Percentiles rank a stretch among this genome's conserved stretches.
These are phyloP conservation scores for Tetracentron sinense DNA, from an alignment of 164 flowering plant species.

Conservation along the genomic window DNA sequence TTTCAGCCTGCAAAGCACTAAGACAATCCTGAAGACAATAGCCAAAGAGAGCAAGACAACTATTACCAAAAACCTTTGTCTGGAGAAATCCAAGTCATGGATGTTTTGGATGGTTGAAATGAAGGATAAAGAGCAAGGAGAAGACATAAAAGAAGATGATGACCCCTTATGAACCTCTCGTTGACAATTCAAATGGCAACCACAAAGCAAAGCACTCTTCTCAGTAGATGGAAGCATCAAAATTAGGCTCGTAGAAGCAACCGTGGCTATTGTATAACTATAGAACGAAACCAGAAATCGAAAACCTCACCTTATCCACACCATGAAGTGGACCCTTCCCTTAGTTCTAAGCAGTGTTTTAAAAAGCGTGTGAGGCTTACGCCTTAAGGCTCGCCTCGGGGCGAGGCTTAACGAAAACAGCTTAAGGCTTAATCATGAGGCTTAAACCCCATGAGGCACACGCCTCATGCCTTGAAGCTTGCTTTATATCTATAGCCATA, in stretches of 20 bases:
- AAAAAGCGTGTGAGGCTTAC: too few relatives aligned
- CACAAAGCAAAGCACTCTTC: conserved; percentile 4
- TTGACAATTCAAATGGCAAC: background rate
- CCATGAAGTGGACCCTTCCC: conserved; percentile 87
- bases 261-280: conserved; percentile 86
- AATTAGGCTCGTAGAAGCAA: conserved; percentile 91
- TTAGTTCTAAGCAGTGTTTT: too few relatives aligned
- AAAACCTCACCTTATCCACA: conserved; percentile 84
- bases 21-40: background rate
- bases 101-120: background rate
- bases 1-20: background rate
- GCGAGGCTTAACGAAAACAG: too few relatives aligned
- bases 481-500: too few relatives aligned
- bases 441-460: too few relatives aligned
- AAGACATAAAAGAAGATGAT: background rate
- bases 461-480: too few relatives aligned
- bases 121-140: background rate
- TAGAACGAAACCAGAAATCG: conserved; percentile 93
- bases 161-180: conserved; percentile 3
- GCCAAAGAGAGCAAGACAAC: background rate
- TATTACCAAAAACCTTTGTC: background rate
- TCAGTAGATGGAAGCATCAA: conserved; percentile 74
- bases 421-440: too few relatives aligned
- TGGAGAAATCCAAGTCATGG: background rate
- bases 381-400: too few relatives aligned